Percentiles rank a stretch among this genome's conserved stretches.
phyloP scores from a whole-genome alignment of 805 yeast species.

The Kodamaea lidongshanica region DNA sequence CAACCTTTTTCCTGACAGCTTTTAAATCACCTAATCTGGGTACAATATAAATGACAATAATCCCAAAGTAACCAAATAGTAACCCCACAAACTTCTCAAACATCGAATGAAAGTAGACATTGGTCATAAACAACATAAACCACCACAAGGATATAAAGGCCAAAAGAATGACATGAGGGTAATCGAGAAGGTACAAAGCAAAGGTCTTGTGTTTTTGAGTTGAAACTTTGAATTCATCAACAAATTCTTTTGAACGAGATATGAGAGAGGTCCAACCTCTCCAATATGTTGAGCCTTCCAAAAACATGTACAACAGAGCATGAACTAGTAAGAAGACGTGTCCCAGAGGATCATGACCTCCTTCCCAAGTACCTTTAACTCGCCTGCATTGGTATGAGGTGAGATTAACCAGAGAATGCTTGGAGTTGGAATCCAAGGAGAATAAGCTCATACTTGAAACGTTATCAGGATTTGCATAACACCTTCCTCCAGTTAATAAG shows the following conservation, averaged over 20 bases:
- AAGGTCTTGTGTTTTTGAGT: slow-evolving; percentile 2
- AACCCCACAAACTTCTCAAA: slow-evolving; percentile 71
- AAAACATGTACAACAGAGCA: slow-evolving; percentile 56
- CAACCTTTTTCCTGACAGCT: background rate
- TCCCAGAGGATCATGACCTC: slow-evolving; percentile 97
- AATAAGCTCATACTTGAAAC: slow-evolving; percentile 1
- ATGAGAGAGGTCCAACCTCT: slow-evolving; percentile 17
- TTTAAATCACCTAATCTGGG: slow-evolving; percentile 20
- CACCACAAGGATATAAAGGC: slow-evolving; percentile 52
- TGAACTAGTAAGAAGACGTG: slow-evolving; percentile 77
- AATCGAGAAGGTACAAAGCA: slow-evolving; percentile 10
- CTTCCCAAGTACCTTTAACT: slow-evolving; percentile 59
- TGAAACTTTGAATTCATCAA: background rate
- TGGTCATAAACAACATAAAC: slow-evolving; percentile 83
- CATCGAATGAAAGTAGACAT: slow-evolving; percentile 77
- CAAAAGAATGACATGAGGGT: slow-evolving; percentile 24
- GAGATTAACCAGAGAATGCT: slow-evolving; percentile 11
- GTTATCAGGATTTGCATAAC: slow-evolving; percentile 27
- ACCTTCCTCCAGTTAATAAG: slow-evolving; percentile 74
- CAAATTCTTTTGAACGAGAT: slow-evolving; percentile 8
- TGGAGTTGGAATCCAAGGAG: slow-evolving; percentile 1
- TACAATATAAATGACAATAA: slow-evolving; percentile 38
- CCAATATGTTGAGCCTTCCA: slow-evolving; percentile 48
- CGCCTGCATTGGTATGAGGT: slow-evolving; percentile 31
- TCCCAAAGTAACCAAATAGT: slow-evolving; percentile 51